Conservation (phyloP, 2,329 filamentous ascomycete species). For the Colletotrichum lini region DNA sequence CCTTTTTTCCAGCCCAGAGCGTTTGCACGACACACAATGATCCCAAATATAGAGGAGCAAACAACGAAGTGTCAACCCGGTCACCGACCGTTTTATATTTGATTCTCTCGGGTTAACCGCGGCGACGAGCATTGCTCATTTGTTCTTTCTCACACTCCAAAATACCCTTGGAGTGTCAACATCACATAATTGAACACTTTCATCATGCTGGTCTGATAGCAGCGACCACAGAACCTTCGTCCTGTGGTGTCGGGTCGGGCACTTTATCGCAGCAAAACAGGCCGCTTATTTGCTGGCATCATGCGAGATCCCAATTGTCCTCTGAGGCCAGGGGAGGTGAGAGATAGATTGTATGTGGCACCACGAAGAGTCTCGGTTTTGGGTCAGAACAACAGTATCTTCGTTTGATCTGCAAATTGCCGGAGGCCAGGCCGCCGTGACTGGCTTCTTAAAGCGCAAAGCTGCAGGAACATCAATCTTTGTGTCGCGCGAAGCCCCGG, state of each 20-base stretch:
- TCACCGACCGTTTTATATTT: neutral
- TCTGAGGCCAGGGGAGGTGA: neutral
- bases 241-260: neutral
- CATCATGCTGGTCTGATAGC: neutral
- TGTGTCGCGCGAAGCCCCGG: constrained; percentile 13
- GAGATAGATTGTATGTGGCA: neutral
- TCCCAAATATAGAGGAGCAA: constrained; percentile 6
- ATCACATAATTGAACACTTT: neutral
- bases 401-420: constrained; percentile 1
- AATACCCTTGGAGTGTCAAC: neutral
- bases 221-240: neutral
- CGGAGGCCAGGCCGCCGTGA: neutral
- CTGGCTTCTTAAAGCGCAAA: constrained; percentile 17
- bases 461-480: constrained; percentile 18
- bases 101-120: neutral
- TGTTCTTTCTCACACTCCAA: neutral
- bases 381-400: neutral
- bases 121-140: neutral
- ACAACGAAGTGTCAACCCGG: neutral
- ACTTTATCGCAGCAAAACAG: neutral
- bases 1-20: no score
- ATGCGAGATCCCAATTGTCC: neutral
- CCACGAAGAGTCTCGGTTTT: neutral
- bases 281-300: neutral
- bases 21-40: neutral